These are phyloP conservation scores for Linnemannia schmuckeri DNA, from an alignment of 192 early-diverging fungal species.

Conservation along the genomic window DNA sequence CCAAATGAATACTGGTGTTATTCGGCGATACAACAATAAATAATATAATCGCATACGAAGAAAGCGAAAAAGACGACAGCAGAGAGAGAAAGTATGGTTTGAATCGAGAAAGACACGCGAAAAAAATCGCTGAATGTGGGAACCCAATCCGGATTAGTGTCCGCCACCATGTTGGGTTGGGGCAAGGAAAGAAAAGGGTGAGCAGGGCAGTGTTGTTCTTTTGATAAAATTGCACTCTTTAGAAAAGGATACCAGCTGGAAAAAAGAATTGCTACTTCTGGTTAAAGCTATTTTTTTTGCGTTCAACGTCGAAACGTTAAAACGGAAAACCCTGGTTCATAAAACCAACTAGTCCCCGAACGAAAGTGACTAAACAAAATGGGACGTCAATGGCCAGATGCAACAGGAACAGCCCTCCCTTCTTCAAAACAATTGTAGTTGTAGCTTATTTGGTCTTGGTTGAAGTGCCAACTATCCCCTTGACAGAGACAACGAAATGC, in stretches of 20 bases:
- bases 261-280: neutral
- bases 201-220: neutral
- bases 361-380: too few relatives aligned
- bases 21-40: too few relatives aligned
- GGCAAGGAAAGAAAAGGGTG: neutral
- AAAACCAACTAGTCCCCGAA: neutral
- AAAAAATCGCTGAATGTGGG: neutral
- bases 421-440: too few relatives aligned
- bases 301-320: neutral
- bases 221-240: neutral
- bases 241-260: neutral
- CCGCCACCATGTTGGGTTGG: neutral
- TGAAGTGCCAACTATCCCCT: too few relatives aligned
- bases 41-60: too few relatives aligned
- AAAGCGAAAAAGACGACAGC: too few relatives aligned
- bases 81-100: neutral
- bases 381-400: too few relatives aligned
- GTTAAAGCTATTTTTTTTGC: neutral
- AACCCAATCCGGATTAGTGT: neutral
- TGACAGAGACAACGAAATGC: too few relatives aligned
- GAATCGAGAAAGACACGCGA: neutral
- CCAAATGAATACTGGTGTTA: neutral
- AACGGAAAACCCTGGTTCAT: too few relatives aligned
- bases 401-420: too few relatives aligned
- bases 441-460: too few relatives aligned